Evolutionary conservation across 257 asterid genomes (phyloP), one percentile per base, ranked within the genome.

Genomic region (Echites panduratus): DNA sequence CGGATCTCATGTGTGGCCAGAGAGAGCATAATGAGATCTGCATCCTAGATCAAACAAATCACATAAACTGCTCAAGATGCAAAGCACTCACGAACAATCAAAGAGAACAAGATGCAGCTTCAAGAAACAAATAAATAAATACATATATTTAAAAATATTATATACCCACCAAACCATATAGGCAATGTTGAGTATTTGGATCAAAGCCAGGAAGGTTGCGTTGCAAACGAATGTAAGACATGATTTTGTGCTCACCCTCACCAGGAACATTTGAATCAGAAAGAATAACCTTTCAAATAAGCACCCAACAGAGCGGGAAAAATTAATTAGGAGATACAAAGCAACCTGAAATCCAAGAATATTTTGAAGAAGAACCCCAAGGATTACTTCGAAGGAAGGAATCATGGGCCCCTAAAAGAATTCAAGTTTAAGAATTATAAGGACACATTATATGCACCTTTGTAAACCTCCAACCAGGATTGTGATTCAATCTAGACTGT

Each of bases 1-100:
- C 91, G 95, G 66, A 94, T 85, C 87, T 94, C 98, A 83, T 94
- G 98, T 44, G 99, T 94, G 79, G 99, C 98, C 50, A 94, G 85
- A 78, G 99, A 77, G 50, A 94, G 88, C 98, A 94, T 94, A 82
- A 94, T 94, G 81, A 91, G 88, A 85, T 94, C 97, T 0, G 99
- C 99, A 72, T 94, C 99, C 97, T 91, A 83, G 68, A 52, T 63
- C 68, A 41, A 66, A 58, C 66, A 76, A 66, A 75, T 64, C 69
- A 78, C 71, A 75, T 76, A 78, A 80, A 75, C 50, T 71, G 35
- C 67, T 53, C 10, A 63, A 8, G 45, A 63, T 7, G 27, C 64
- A 61, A 69, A 59, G 10, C 38, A n/a, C 5, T 59, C 64, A 56
- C 47, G 35, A 44, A 50, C 50, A 53, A 66, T 56, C 6, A 44